Percentiles rank a stretch among this genome's conserved stretches.
These are phyloP conservation scores for Suhomyces kilbournensis DNA, from an alignment of 805 yeast species.

Conservation along the genomic window DNA sequence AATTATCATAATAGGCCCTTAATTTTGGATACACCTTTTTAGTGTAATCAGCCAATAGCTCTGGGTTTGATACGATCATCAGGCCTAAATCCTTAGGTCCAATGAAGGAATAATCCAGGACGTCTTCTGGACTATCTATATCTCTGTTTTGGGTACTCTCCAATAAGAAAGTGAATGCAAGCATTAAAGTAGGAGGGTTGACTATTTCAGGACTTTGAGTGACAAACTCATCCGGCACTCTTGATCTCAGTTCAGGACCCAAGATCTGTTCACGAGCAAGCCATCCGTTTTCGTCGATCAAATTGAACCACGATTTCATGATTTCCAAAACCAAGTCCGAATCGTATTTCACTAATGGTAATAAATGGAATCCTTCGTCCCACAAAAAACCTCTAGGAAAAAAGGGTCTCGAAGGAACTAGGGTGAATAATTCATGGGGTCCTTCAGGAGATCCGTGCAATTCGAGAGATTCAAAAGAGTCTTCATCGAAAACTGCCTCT, in stretches of 20 bases:
- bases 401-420: conserved; percentile 89
- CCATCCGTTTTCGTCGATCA: conserved; percentile 93
- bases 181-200: conserved; percentile 91
- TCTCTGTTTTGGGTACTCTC: conserved; percentile 26
- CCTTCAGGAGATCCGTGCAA: conserved; percentile 65
- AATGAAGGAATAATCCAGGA: conserved; percentile 6
- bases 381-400: conserved; percentile 97
- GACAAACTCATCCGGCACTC: conserved; percentile 80
- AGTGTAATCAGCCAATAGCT: conserved; percentile 57
- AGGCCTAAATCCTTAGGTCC: conserved; percentile 38
- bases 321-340: conserved; percentile 78
- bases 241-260: conserved; percentile 85
- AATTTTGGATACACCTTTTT: conserved; percentile 70
- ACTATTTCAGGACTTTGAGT: conserved; percentile 88
- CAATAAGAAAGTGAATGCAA: conserved; percentile 60
- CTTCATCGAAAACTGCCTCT: conserved; percentile 62
- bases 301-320: conserved; percentile 78
- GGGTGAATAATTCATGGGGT: conserved; percentile 71
- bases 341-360: conserved; percentile 81
- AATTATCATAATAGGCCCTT: conserved; percentile 79
- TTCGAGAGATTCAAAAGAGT: conserved; percentile 55
- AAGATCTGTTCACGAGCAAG: conserved; percentile 92
- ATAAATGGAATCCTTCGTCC: conserved; percentile 96
- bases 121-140: conserved; percentile 27
- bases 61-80: conserved; percentile 56